Conservation (phyloP, 1,284 basidiomycete species). For the Malassezia slooffiae region DNA sequence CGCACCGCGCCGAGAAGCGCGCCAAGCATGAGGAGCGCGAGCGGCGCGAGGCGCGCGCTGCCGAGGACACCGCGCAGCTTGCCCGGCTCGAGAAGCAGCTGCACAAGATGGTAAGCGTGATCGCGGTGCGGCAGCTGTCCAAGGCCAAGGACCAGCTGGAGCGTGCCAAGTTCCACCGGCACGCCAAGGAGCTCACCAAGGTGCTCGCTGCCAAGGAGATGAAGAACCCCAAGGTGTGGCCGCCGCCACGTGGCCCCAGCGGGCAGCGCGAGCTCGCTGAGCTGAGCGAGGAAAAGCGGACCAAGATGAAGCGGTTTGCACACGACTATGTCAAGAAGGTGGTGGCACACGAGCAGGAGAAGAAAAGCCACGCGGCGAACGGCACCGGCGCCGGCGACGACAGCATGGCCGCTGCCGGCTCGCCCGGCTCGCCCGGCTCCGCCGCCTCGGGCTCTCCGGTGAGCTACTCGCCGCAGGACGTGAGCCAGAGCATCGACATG, state of each 20-base stretch:
- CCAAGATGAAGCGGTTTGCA: conserved; percentile 84
- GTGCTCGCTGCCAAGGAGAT: conserved; percentile 85
- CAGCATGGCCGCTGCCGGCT: not conserved
- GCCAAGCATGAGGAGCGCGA: conserved; percentile 9
- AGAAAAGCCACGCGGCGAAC: not conserved
- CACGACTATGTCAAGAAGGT: conserved; percentile 59
- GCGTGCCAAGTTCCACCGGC: conserved; percentile 78
- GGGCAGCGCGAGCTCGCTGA: conserved; percentile 14
- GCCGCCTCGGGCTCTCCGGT: no score
- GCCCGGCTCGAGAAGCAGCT: conserved; percentile 49
- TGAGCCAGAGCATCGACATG: no score
- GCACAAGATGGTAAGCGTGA: conserved; percentile 68
- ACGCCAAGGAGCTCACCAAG: conserved; percentile 82
- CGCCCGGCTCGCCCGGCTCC: no score
- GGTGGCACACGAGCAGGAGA: conserved; percentile 4
- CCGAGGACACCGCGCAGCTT: conserved; percentile 4
- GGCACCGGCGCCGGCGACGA: not conserved
- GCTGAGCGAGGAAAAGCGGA: conserved; percentile 70
- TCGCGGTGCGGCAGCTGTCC: conserved; percentile 83
- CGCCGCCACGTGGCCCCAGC: conserved; percentile 52
- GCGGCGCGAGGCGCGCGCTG: no score
- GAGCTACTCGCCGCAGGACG: no score
- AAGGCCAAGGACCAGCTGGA: conserved; percentile 73
- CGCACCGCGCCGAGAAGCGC: conserved; percentile 19
- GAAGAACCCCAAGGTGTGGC: conserved; percentile 51